phyloP scores from a whole-genome alignment of 129 eudicot genomes.

The Kitagawia praeruptora region DNA sequence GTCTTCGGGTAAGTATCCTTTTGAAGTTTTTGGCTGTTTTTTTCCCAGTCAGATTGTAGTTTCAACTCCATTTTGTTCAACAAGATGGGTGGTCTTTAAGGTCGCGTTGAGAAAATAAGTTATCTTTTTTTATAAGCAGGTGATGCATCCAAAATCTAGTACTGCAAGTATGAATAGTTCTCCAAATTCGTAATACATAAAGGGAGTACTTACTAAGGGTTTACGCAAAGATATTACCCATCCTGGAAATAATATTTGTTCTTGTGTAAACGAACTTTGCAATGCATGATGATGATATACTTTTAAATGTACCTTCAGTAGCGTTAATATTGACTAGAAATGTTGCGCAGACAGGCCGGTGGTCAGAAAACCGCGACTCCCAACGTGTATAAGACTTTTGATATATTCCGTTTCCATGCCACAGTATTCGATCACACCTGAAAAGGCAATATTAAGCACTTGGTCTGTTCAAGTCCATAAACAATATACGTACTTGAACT shows the following conservation, averaged over 20 bases:
- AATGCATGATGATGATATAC: not conserved
- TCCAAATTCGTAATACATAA: not conserved
- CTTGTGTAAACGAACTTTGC: not conserved
- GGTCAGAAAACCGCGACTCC: conserved; percentile 64
- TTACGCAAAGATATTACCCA: not conserved
- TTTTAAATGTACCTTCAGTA: not conserved
- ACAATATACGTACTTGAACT: not conserved
- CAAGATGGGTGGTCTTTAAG: not conserved
- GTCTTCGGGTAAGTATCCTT: not conserved
- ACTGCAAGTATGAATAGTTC: not conserved
- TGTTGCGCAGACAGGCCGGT: conserved; percentile 60
- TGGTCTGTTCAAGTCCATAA: not conserved
- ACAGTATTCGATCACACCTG: conserved; percentile 82
- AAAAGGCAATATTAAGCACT: conserved; percentile 5
- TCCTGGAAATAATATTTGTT: not conserved
- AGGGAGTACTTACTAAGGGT: not conserved
- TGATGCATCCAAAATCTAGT: not conserved
- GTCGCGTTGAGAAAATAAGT: not conserved
- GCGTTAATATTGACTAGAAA: conserved; percentile 31
- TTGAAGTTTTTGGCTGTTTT: not conserved
- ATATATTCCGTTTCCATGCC: conserved; percentile 56
- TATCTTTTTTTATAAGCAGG: not conserved
- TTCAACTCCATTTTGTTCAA: not conserved
- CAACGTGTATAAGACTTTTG: conserved; percentile 53
- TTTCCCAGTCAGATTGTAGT: not conserved